Base-by-base conservation (phyloP, 352 stramenopile genomes). In the Phytophthora sansomeana region DNA sequence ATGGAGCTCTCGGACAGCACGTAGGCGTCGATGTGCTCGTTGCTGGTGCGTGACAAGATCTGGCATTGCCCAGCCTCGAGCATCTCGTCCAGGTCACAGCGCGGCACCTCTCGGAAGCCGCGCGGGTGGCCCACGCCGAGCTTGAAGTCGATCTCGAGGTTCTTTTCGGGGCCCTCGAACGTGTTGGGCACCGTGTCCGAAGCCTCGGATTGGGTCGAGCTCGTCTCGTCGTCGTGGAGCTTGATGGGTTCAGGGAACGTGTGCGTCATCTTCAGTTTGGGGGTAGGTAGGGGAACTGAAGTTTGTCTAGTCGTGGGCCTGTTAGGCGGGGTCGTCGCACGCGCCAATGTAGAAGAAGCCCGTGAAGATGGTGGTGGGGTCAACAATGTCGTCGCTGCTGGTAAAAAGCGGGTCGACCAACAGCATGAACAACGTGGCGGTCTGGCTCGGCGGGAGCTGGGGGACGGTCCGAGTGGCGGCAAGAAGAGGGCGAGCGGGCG, bases 151-250 rank as follows among this genome's bases (percentile, higher is more conserved):
- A 97, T 97, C 72, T 98, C 89, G 51, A 98, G 85, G 74, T 98
- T 99, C 80, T 99, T 99, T 73, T 99, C 97, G 2, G 98, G 97
- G 4, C 98, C 98, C 77, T 99, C 98, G 76, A 99, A 99, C 39
- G 85, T 94, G 75, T 93, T 95, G 19, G 74, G 70, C 32, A 77
- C 63, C 13, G 72, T 43, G 50, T 90, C 81, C 10, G 83, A 93
- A 26, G 72, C 58, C 38, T 91, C 82, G 19, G 82, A 91, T 50
- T 90, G 79, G 53, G 85, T 92, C 51, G 83, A 92, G 58, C 82
- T 87, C 47, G 89, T 80, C 67, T 93, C 82, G 67, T 92, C 84
- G 59, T 85, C 60, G 41, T 69, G 52, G 32, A 69, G 60, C 57
- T 91, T 93, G 58, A 93, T 91, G 47, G 82, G 79, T 63, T 91